A percentile compares a stretch with the other conserved stretches of the same genome.
Evolutionary conservation across 805 yeast species (phyloP).

Genomic region (Kuraishia borneana): DNA sequence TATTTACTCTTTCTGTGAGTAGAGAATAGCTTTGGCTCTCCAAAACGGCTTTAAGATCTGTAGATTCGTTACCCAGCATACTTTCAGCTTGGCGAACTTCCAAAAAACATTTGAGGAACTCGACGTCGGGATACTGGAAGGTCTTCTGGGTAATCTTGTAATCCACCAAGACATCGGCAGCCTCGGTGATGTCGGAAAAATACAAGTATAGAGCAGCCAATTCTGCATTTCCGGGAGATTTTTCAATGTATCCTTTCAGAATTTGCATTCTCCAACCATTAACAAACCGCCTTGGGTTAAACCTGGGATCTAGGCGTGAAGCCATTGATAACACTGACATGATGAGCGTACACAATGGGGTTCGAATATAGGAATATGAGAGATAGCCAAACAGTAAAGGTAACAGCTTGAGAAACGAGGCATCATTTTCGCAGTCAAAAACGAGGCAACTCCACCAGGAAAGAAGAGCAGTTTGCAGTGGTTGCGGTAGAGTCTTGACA

Average conservation of each 20-base stretch:
- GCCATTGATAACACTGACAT: constrained; percentile 9
- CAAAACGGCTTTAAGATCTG: not conserved
- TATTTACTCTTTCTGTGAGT: too few relatives aligned
- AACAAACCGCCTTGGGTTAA: constrained; percentile 9
- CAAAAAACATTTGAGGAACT: not conserved
- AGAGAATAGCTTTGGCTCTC: not conserved
- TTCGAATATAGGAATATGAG: constrained; percentile 16
- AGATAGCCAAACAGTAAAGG: constrained; percentile 14
- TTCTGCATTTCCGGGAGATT: constrained; percentile 5
- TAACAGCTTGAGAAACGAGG: constrained; percentile 8
- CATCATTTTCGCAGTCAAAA: constrained; percentile 9
- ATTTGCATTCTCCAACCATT: constrained; percentile 11
- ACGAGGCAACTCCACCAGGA: constrained; percentile 1
- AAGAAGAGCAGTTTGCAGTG: constrained; percentile 1
- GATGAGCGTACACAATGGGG: constrained; percentile 9
- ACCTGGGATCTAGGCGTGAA: constrained; percentile 9
- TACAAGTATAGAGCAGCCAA: constrained; percentile 1
- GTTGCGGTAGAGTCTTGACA: not conserved
- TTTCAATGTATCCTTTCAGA: constrained; percentile 10
- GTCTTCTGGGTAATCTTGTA: not conserved
- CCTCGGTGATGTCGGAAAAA: not conserved
- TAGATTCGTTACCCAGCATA: not conserved
- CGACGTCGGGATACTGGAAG: not conserved
- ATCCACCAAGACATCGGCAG: not conserved
- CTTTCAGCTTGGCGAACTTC: not conserved